Evolutionary conservation across 139 green algal species (phyloP).

Genomic region (Chlamydomonas asymmetrica): DNA sequence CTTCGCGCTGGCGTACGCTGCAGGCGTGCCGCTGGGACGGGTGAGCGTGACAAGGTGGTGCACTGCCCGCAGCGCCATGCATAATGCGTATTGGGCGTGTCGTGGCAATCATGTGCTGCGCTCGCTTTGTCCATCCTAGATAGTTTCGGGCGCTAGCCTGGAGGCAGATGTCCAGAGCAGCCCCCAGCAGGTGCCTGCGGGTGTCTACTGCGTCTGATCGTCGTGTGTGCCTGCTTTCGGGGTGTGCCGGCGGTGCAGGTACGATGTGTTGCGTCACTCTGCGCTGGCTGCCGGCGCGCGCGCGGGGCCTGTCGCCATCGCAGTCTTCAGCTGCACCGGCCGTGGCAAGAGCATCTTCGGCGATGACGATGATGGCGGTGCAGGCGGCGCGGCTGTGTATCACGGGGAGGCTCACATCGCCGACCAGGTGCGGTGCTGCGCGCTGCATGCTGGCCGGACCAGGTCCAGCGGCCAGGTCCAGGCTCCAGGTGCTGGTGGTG

Average conservation of each 20-base stretch:
- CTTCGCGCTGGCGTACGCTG: no score
- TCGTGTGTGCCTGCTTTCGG: no score
- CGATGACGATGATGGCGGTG: neutral
- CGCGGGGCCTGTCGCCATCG: constrained; percentile 10
- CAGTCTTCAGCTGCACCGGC: constrained; percentile 21
- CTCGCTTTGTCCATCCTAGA: no score
- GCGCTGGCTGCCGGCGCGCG: constrained; percentile 4
- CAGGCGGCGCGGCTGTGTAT: no score
- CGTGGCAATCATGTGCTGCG: no score
- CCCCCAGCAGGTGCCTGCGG: constrained; percentile 3
- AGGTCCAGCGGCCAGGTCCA: neutral
- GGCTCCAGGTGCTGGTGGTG: neutral
- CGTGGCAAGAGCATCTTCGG: constrained; percentile 15
- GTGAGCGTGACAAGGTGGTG: no score
- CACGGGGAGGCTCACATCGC: constrained; percentile 21
- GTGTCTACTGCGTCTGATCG: no score
- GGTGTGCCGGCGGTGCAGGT: no score
- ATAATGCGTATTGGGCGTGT: no score
- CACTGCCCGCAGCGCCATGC: no score
- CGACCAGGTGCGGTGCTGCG: constrained; percentile 15
- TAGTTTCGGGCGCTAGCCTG: no score
- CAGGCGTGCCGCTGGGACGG: no score
- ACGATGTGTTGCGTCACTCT: constrained; percentile 1
- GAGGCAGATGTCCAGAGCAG: neutral
- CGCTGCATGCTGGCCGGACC: neutral